These are phyloP conservation scores for Hypomyces perniciosus DNA, from an alignment of 2,329 filamentous ascomycete species.

Conservation along the genomic window DNA sequence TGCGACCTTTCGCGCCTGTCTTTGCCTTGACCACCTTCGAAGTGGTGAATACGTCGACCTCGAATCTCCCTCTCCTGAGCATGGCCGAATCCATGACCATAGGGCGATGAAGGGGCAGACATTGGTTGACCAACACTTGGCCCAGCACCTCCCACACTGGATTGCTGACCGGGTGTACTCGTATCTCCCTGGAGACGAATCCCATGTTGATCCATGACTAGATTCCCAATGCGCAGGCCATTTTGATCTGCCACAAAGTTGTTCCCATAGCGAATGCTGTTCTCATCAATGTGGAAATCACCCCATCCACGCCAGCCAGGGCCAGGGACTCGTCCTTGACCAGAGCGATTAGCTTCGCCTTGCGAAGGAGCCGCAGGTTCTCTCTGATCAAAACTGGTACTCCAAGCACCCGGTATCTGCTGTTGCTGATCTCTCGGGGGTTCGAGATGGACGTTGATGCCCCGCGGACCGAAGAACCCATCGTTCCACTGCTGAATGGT, in stretches of 20 bases:
- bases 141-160: neutral
- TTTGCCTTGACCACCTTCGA: constrained; percentile 7
- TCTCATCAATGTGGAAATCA: constrained; percentile 37
- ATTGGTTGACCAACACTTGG: neutral
- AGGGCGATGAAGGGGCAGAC: neutral
- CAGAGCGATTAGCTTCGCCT: neutral
- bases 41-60: constrained; percentile 1
- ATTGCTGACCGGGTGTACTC: neutral
- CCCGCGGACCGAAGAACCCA: constrained; percentile 48
- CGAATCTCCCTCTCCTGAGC: neutral
- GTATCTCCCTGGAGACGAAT: constrained; percentile 22
- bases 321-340: neutral
- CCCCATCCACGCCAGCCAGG: constrained; percentile 17
- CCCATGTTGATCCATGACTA: constrained; percentile 37
- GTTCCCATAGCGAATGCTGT: constrained; percentile 38
- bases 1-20: constrained; percentile 24
- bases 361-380: neutral
- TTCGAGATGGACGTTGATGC: constrained; percentile 36
- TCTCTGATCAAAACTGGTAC: constrained; percentile 7
- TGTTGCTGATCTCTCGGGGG: constrained; percentile 13
- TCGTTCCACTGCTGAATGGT: constrained; percentile 51
- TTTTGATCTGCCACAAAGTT: constrained; percentile 38
- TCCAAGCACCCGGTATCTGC: constrained; percentile 23
- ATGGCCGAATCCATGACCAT: neutral
- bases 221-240: constrained; percentile 40